Base-by-base conservation (phyloP, 2,329 filamentous ascomycete genomes). In the Fusarium piperis region DNA sequence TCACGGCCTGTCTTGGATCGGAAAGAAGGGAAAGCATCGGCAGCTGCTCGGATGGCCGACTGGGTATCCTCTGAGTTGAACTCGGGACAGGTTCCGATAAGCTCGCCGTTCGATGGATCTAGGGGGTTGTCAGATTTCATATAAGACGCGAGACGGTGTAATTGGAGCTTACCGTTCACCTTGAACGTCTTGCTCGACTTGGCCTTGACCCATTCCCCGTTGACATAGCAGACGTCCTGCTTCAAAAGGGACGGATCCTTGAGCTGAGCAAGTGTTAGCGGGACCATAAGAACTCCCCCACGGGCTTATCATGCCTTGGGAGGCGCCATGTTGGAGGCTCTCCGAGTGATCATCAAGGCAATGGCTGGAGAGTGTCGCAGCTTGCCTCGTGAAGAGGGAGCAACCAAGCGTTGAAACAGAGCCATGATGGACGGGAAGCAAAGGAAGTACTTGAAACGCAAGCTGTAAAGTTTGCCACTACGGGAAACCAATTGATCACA, bases 131-230 rank as follows among this genome's bases (percentile, higher is more conserved):
- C 26, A 73, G 73, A 36, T 35, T 62, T 12, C 28, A 15, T 3
- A 51, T 26, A 46, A 11, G 3, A 6, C n/a, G 15, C 62, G 15
- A 8, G 38, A 28, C 9, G 48, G 26, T n/a, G 41, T 10, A 3
- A 9, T 13, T 26, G 26, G 23, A 20, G 66, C 78, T 72, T 82
- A 92, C 91, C 92, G 71, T 89, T 87, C 67, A 98, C 93, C 80
- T 96, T 91, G 81, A 98, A 99, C 51, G 94, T 97, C 88, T 97
- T 91, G 79, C 94, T 94, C 1, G 94, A 97, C 78, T 90, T 89
- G 75, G 95, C 93, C 75, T 88, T 87, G 69, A 97, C 89, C 93
- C 95, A 99, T 88, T 97, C 89, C 78, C 96, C 96, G 80, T 99
- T 95, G 78, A 98, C 91, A 79, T 95, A 98, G 77, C 90, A 89